Base-by-base conservation (phyloP, 2,329 filamentous ascomycete genomes). In the Penicillium sp. region DNA sequence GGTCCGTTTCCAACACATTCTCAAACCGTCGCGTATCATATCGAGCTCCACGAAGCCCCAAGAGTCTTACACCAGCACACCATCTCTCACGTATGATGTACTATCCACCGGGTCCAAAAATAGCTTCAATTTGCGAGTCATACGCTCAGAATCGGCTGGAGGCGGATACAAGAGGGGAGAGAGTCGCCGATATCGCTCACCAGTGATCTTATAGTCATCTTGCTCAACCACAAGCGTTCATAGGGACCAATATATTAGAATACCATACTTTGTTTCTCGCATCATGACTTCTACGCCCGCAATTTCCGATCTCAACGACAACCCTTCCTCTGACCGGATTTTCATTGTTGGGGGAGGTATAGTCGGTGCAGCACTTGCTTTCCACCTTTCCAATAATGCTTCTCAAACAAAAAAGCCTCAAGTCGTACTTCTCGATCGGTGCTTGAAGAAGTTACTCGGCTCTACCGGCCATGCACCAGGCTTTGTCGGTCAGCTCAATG, bases 401-500 rank as follows among this genome's bases (percentile, higher is more conserved):
- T 70, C 67, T n/a, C 34, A 44, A 5, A 31, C 54, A 16, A 54
- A 62, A 6, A 42, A 45, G 27, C 36, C 36, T 13, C 56, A 65
- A 21, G 52, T 71, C 2, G 42, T 64, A 9, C 48, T 69, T 31
- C 53, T 69, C 34, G 68, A 71, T 29, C 65, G 66, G 52, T 67
- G 65, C 8, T 54, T 69, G 7, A 55, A 57, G 5, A 42, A 55
- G 0, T 48, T 67, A 5, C 53, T 61, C 13, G 70, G 69, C 6
- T 74, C 72, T 8, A 74, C 70, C 0, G 67, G 66, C 14, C 59
- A 67, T 49, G 69, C 71, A 3, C 71, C 71, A 5, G 70, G 70
- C 1, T 71, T 72, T 24, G 61, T 73, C 5, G 71, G 70, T 21
- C 68, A 73, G 50, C 68, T 66, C 49, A 73, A 73, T 39, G 67